Percentiles rank a stretch among this genome's conserved stretches.
Conservation (phyloP, 805 yeast genomes). For the Nakazawaea peltata region DNA sequence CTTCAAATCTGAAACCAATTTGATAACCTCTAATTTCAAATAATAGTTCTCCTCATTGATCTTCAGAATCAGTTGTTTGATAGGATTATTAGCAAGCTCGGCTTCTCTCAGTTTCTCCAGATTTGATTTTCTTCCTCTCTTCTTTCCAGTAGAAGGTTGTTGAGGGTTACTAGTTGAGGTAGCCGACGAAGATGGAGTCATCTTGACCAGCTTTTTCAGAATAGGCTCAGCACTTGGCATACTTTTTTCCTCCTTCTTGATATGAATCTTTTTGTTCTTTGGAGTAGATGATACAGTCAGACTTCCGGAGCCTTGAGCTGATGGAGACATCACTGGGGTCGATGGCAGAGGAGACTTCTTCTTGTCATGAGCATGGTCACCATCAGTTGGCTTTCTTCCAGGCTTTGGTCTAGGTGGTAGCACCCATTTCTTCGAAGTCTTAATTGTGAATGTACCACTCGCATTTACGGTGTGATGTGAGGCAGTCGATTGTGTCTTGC, state of each 20-base stretch:
- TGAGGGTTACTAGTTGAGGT: neutral
- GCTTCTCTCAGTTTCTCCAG: conserved; percentile 3
- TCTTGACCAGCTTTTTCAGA: neutral
- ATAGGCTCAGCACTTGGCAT: neutral
- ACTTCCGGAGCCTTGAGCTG: too few relatives aligned
- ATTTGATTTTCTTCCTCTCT: conserved; percentile 9
- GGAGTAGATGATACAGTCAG: neutral
- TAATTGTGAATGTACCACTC: conserved; percentile 24
- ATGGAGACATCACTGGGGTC: too few relatives aligned
- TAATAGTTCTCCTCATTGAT: conserved; percentile 37
- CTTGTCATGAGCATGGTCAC: neutral
- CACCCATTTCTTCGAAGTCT: conserved; percentile 75
- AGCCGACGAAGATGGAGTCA: neutral
- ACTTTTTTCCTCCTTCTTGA: neutral
- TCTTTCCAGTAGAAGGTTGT: conserved; percentile 1
- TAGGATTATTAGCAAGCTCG: conserved; percentile 17
- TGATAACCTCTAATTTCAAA: conserved; percentile 34
- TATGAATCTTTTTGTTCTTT: neutral
- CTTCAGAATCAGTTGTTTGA: conserved; percentile 30
- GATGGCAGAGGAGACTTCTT: neutral
- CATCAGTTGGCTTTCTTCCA: conserved; percentile 42
- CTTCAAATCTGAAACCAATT: conserved; percentile 35
- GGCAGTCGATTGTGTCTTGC: neutral
- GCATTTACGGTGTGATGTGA: too few relatives aligned
- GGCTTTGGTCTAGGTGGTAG: conserved; percentile 81